Evolutionary conservation across 2,329 filamentous ascomycete genomes (phyloP).

Genomic region (Colletotrichum tropicale): DNA sequence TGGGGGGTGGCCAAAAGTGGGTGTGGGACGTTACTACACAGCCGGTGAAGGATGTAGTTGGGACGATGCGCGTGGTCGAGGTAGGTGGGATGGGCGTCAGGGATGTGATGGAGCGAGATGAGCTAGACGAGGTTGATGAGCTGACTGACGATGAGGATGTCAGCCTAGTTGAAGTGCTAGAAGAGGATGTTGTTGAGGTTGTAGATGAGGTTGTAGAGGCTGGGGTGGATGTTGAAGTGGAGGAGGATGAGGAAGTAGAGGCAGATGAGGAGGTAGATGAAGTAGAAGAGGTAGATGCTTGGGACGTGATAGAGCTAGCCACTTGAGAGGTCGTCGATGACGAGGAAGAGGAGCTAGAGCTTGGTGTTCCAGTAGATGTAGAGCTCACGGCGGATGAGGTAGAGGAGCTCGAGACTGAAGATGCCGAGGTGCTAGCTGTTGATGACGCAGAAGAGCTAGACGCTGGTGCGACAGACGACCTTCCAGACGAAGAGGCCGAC

Average conservation of each 20-base stretch:
- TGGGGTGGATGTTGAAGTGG: accelerated
- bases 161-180: background rate
- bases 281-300: background rate
- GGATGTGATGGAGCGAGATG: background rate
- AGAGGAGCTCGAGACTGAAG: background rate
- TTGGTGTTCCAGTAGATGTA: background rate
- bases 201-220: background rate
- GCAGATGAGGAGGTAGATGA: background rate
- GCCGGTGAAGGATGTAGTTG: background rate
- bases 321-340: background rate
- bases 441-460: background rate
- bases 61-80: background rate
- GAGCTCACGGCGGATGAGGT: background rate
- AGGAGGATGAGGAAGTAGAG: background rate
- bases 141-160: background rate
- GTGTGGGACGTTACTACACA: too few species aligned
- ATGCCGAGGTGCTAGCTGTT: background rate
- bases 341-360: background rate
- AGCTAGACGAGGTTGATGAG: background rate
- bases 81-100: background rate
- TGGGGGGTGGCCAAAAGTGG: too few species aligned
- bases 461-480: background rate
- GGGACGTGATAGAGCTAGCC: background rate
- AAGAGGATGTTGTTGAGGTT: background rate
- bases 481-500: background rate